Percentiles rank a stretch among this genome's conserved stretches.
These are phyloP conservation scores for Tieghemostelium lacteum DNA, from an alignment of 78 protist genomes.

Conservation along the genomic window DNA sequence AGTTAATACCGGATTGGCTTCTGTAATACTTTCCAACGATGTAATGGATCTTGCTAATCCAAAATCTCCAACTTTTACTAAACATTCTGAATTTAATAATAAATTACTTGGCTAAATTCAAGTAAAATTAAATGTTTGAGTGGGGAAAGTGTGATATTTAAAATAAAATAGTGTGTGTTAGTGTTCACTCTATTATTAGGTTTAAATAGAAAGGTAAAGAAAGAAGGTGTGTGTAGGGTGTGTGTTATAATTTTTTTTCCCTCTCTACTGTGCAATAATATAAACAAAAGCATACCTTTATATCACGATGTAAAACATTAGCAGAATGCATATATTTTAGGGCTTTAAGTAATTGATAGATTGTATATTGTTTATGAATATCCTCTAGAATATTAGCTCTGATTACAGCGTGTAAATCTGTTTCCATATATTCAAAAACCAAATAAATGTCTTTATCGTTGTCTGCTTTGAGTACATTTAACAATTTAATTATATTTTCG, in stretches of 20 bases:
- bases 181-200: too few relatives aligned
- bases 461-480: constrained; percentile 95
- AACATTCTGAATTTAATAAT: constrained; percentile 96
- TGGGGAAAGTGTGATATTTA: too few relatives aligned
- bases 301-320: constrained; percentile 95
- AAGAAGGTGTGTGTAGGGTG: too few relatives aligned
- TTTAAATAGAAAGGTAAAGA: too few relatives aligned
- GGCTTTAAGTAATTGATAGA: constrained; percentile 97
- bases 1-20: constrained; percentile 93
- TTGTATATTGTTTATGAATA: constrained; percentile 96
- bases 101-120: constrained; percentile 96
- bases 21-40: constrained; percentile 39
- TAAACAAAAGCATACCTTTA: constrained; percentile 69
- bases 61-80: constrained; percentile 96
- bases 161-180: too few relatives aligned
- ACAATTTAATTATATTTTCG: constrained; percentile 93
- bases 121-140: too few relatives aligned
- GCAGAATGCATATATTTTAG: constrained; percentile 96
- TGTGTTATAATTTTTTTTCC: too few relatives aligned
- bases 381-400: constrained; percentile 97
- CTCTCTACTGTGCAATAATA: too few relatives aligned
- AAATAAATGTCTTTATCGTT: constrained; percentile 98
- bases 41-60: constrained; percentile 74
- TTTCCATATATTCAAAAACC: constrained; percentile 97
- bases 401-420: constrained; percentile 98